These are phyloP conservation scores for Lojkania enalia DNA, from an alignment of 2,329 filamentous ascomycete genomes.

Conservation along the genomic window DNA sequence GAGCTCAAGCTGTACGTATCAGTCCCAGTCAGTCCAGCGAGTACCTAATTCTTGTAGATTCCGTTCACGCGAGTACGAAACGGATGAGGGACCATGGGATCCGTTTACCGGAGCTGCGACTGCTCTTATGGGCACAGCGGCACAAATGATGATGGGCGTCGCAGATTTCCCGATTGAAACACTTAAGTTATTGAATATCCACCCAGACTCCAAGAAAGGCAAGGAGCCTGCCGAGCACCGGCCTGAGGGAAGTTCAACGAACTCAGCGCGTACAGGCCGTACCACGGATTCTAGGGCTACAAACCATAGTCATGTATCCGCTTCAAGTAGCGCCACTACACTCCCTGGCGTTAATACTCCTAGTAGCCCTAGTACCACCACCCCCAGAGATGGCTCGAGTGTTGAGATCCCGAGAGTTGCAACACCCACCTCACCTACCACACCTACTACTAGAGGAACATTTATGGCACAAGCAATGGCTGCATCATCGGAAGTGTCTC, in stretches of 20 bases:
- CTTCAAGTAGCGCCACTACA: conserved; percentile 23
- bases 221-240: conserved; percentile 24
- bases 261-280: conserved; percentile 14
- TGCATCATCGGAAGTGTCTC: conserved; percentile 32
- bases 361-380: conserved; percentile 6
- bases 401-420: conserved; percentile 13
- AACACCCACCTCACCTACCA: conserved; percentile 24
- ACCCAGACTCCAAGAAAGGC: conserved; percentile 42
- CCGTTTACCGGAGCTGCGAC: conserved; percentile 61
- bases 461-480: conserved; percentile 41
- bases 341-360: conserved; percentile 20
- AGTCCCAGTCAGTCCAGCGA: not conserved
- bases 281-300: conserved; percentile 16
- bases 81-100: conserved; percentile 46
- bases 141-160: conserved; percentile 78
- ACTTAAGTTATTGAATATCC: conserved; percentile 52
- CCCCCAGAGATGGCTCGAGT: conserved; percentile 6
- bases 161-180: conserved; percentile 69
- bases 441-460: conserved; percentile 26
- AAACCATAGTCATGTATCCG: conserved; percentile 19
- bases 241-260: conserved; percentile 15
- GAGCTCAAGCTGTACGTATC: conserved; percentile 44
- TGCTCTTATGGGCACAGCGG: conserved; percentile 80
- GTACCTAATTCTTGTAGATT: conserved; percentile 28
- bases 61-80: conserved; percentile 44